Evolutionary conservation across 225 moss, liverwort and hornwort genomes (phyloP), one percentile per base, ranked within the genome.

Genomic region (Bryum argenteum): DNA sequence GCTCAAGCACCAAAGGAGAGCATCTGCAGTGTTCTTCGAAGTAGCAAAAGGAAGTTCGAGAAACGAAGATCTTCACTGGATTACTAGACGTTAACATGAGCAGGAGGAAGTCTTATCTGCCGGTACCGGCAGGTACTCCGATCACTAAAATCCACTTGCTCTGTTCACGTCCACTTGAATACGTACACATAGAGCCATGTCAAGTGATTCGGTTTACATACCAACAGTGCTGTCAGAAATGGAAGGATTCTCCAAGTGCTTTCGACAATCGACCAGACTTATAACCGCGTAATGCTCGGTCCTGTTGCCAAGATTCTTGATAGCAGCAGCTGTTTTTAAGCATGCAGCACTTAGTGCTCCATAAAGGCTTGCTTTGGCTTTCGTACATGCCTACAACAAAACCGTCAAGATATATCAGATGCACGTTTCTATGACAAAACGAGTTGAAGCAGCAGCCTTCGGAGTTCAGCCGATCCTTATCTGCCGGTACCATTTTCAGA

Each of bases 291-390:
- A 98, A 62, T 98, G 92, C 82, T 98, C 94, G 64, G 88, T 83
- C 58, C 76, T 79, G 40, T 21, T 84, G 51, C 85, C 92, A 43
- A 94, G 73, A 44, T 77, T 76, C 84, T 94, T 98, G 16, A 72
- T 65, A 73, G 82, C 80, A 44, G 98, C 94, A 16, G 92, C 91
- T 65, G 98, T 94, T 83, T 92, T 98, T 76, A 98, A 71, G 53
- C 92, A 88, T 75, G 98, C 94, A 58, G 98, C 98, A 89, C 88
- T 85, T 5, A 98, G 77, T 28, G 81, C 92, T 80, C 92, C 98
- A 77, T 84, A 88, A 22, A 92, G 23, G 69, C 70, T 89, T 61
- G 84, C 66, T 69, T 87, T 84, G 59, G 61, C 88, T 57, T 66
- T 80, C 69, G 66, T 73, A 63, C 98, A 98, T 48, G 78, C 87